These are phyloP conservation scores for Helenozyma rhizophorensis DNA, from an alignment of 805 yeast species.

Conservation along the genomic window DNA sequence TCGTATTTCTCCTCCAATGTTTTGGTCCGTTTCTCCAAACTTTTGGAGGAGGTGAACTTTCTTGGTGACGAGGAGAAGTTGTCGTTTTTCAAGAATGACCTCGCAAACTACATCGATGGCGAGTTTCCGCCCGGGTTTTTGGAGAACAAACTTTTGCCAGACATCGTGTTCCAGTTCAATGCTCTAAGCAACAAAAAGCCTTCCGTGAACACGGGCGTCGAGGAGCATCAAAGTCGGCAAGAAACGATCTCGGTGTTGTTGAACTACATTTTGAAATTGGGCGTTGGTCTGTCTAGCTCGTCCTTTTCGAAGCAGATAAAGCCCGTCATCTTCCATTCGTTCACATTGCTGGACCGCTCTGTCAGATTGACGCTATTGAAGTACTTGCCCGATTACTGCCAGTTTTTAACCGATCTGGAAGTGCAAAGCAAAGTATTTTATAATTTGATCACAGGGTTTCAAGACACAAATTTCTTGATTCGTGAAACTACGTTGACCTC, in stretches of 20 bases:
- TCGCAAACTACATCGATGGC: conserved; percentile 20
- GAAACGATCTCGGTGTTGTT: conserved; percentile 36
- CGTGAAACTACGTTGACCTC: conserved; percentile 77
- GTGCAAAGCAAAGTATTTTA: conserved; percentile 68
- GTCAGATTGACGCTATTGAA: conserved; percentile 68
- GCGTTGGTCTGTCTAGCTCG: conserved; percentile 23
- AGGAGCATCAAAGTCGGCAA: conserved; percentile 29
- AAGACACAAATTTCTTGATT: conserved; percentile 77
- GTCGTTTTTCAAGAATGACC: conserved; percentile 30
- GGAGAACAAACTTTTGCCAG: conserved; percentile 66
- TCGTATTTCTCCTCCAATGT: conserved; percentile 33
- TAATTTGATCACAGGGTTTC: conserved; percentile 71
- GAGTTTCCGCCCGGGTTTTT: conserved; percentile 50
- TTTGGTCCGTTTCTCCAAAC: conserved; percentile 49
- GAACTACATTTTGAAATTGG: conserved; percentile 37
- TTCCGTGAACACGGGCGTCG: conserved; percentile 22
- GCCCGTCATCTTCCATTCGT: conserved; percentile 63
- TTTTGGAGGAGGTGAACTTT: conserved; percentile 53
- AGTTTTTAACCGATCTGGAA: conserved; percentile 50
- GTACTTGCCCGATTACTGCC: conserved; percentile 52
- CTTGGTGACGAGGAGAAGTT: conserved; percentile 52
- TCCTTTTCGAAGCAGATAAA: conserved; percentile 42
- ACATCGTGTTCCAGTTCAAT: conserved; percentile 43
- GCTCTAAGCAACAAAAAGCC: conserved; percentile 24
- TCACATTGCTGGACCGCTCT: conserved; percentile 67